Evolutionary conservation across 352 stramenopile species (phyloP), one percentile per base, ranked within the genome.

Genomic region (Pythium brassicae): DNA sequence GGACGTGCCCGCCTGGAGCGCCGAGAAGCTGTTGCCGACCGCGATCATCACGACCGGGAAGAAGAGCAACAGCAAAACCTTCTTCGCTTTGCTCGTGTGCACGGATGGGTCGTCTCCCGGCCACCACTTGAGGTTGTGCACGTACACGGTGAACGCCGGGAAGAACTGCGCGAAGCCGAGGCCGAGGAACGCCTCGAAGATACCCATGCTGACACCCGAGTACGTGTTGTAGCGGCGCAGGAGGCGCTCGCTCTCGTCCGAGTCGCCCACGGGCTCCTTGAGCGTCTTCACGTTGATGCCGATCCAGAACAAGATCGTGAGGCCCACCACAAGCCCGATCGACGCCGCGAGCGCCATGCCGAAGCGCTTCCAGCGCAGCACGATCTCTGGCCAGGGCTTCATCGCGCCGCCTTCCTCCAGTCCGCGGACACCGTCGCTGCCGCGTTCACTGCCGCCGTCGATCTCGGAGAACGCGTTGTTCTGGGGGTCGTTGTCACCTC

Each of bases 81-180:
- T 62, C 47, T 66, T 66, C 15, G 29, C 8, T 22, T 66, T 62
- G 60, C 40, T 63, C 2, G 48, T 43, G n/a, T 44, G 53, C 6
- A 39, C 42, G n/a, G 22, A 50, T 26, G 60, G 60, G 40, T 66
- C 49, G 48, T 66, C 60, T 19, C 60, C 60, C 4, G 54, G 60
- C 40, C 43, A 66, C 60, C 60, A 66, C 48, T 62, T 58, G 54
- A 66, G 60, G 43, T 66, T 66, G 48, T 66, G 60, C 47, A 66
- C 54, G 49, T 66, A 66, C 49, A 66, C 60, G 7, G 49, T 63
- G 45, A 66, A 66, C n/a, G 55, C 60, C 3, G 54, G 54, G 48
- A 66, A 66, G 55, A 63, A 66, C 37, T 59, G 48, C 8, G 54
- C 60, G 23, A 63, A 66, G 42, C 54, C 60, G 42, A 66, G 42